Base-by-base conservation (phyloP, 768 basidiomycete species). In the Sporobolomyces phaffii region DNA sequence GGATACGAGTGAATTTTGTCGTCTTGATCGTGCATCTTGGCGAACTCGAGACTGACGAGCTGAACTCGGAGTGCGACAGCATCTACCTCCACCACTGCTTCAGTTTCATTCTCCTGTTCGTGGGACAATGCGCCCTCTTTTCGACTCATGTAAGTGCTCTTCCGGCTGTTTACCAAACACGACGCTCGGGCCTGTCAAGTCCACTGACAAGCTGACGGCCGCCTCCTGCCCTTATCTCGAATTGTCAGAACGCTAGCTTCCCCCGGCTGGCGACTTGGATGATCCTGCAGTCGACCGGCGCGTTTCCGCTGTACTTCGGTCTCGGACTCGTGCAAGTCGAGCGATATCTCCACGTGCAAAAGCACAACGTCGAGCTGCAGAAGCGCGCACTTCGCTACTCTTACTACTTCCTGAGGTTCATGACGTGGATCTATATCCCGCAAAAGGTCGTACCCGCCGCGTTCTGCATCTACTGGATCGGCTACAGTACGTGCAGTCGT, bases 381-480 rank as follows among this genome's bases (percentile, higher is more conserved):
- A 28, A 29, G 2, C 18, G 10, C 2, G 29, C 51, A 0, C 49
- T 70, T 17, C 2, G 1, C 2, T 4, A 5, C 2, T 41, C 69
- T 2, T 29, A 36, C 11, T 7, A 2, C 13, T 20, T 47, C 2
- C 20, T 70, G 3, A 5, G 18, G 10, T 28, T 70, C 43, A 53
- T 60, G 2, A 44, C 33, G 22, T 31, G 5, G 11, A 45, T 38
- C 47, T 47, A 49, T 22, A 45, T 47, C 15, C 63, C 68, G 9
- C 63, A 62, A 29, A 62, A 70, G 45, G 15, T 70, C 29, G 29
- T 62, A 0, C 69, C 69, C 11, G 49, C 56, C 2, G 64, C 54
- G 1, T 59, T 70, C 20, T 43, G 60, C n/a, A 29, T 65, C 2
- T 62, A 62, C 40, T 65, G 64, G 64, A 43, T 69, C 22, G 62